Percentiles rank a stretch among this genome's conserved stretches.
These are phyloP conservation scores for Microdochium nivale DNA, from an alignment of 2,329 filamentous ascomycete genomes.

Conservation along the genomic window DNA sequence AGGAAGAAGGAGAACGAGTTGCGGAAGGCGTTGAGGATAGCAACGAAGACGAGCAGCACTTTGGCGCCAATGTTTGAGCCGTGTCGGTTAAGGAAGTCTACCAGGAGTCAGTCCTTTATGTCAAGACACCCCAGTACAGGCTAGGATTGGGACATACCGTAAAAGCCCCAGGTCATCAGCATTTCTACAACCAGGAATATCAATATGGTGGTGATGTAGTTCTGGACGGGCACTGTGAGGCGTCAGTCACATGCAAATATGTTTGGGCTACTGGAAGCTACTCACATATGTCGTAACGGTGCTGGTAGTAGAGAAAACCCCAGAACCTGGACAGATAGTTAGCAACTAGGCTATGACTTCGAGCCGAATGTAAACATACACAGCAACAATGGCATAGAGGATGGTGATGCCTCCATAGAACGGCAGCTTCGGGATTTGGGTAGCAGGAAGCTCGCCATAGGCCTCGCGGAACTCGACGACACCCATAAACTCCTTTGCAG, in stretches of 20 bases:
- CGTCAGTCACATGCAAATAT: conserved; percentile 19
- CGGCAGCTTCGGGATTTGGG: conserved; percentile 92
- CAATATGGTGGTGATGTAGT: conserved; percentile 96
- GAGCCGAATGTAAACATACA: conserved; percentile 32
- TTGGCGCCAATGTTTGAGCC: conserved; percentile 78
- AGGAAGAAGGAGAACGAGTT: conserved; percentile 99
- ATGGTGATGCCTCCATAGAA: conserved; percentile 96
- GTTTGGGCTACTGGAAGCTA: conserved; percentile 2
- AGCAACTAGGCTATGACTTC: conserved; percentile 5
- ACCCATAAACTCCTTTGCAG: conserved; percentile 61
- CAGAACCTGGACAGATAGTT: conserved; percentile 50
- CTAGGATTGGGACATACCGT: conserved; percentile 44
- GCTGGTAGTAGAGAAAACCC: conserved; percentile 92
- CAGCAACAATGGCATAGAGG: conserved; percentile 78
- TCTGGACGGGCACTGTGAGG: conserved; percentile 75
- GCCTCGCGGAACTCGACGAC: conserved; percentile 91
- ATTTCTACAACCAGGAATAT: conserved; percentile 93
- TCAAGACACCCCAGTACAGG: neutral
- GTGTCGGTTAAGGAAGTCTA: conserved; percentile 86
- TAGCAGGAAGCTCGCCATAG: conserved; percentile 89
- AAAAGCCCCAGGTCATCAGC: conserved; percentile 98
- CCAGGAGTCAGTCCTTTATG: conserved; percentile 21
- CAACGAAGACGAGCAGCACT: conserved; percentile 82
- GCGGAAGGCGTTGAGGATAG: conserved; percentile 81
- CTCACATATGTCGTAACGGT: conserved; percentile 81